Percentiles rank a stretch among this genome's conserved stretches.
Evolutionary conservation across 2,329 filamentous ascomycete genomes (phyloP).

Genomic region (Sporothrix brunneoviolacea): DNA sequence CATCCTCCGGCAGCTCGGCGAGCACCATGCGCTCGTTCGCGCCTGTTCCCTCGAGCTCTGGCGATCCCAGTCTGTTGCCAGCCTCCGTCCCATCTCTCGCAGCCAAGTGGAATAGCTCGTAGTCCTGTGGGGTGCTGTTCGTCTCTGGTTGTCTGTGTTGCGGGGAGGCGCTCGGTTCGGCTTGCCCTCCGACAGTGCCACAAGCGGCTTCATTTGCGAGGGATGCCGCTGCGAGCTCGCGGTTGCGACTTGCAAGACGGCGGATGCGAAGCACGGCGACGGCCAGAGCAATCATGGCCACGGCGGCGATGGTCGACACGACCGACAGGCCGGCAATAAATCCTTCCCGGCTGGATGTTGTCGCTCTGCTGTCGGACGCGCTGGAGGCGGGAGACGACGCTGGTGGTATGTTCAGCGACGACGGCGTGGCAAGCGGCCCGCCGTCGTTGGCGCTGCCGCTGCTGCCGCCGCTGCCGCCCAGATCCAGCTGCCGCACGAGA

Average conservation of each 20-base stretch:
- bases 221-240: not conserved
- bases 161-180: no score
- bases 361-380: not conserved
- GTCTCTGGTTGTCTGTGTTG: no score
- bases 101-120: no score
- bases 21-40: no score
- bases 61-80: no score
- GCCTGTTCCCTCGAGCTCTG: no score
- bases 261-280: slow-evolving; percentile 1
- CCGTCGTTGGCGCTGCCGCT: not conserved
- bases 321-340: slow-evolving; percentile 11
- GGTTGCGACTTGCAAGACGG: not conserved
- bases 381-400: not conserved
- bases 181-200: no score
- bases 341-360: not conserved
- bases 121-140: no score
- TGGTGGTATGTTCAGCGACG: not conserved
- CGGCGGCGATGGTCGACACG: slow-evolving; percentile 9
- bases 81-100: no score
- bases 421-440: not conserved
- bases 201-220: no score
- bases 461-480: not conserved
- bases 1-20: no score
- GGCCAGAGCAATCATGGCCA: slow-evolving; percentile 1
- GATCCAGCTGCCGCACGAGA: slow-evolving; percentile 14